A percentile compares a stretch with the other conserved stretches of the same genome.
phyloP scores from a whole-genome alignment of 768 basidiomycete species.

The Piloderma croceum region DNA sequence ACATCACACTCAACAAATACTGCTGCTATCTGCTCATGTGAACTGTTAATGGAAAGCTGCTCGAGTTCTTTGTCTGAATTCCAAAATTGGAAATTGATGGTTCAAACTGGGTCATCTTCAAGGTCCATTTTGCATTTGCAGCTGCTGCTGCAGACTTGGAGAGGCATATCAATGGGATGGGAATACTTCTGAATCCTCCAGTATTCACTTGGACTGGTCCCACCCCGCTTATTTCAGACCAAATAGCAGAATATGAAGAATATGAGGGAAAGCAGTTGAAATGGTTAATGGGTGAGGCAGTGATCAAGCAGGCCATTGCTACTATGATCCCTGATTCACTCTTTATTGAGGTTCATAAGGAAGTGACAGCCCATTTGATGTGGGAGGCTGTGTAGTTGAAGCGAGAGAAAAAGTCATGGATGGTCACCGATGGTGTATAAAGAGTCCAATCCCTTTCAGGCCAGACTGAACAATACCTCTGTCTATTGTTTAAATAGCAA shows the following conservation, averaged over 20 bases:
- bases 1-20: too few species aligned
- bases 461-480: too few species aligned
- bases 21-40: too few species aligned
- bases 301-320: constrained; percentile 17
- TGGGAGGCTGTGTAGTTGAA: constrained; percentile 17
- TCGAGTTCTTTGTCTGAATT: constrained; percentile 6
- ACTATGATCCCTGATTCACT: constrained; percentile 17
- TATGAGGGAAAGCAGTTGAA: constrained; percentile 7
- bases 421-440: too few species aligned
- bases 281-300: constrained; percentile 15
- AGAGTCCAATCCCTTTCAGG: too few species aligned
- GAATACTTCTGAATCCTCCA: too few species aligned
- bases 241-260: not conserved
- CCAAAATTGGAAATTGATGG: constrained; percentile 16
- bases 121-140: constrained; percentile 10
- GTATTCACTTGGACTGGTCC: not conserved
- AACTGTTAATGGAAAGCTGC: constrained; percentile 1
- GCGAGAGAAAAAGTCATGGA: constrained; percentile 17
- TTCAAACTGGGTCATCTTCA: constrained; percentile 16
- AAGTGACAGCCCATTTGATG: constrained; percentile 3
- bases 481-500: too few species aligned
- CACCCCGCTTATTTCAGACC: constrained; percentile 6
- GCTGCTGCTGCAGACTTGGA: too few species aligned
- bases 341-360: constrained; percentile 14
- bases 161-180: too few species aligned